phyloP scores from a whole-genome alignment of 768 basidiomycete genomes.

The Amanita subjunquillea region DNA sequence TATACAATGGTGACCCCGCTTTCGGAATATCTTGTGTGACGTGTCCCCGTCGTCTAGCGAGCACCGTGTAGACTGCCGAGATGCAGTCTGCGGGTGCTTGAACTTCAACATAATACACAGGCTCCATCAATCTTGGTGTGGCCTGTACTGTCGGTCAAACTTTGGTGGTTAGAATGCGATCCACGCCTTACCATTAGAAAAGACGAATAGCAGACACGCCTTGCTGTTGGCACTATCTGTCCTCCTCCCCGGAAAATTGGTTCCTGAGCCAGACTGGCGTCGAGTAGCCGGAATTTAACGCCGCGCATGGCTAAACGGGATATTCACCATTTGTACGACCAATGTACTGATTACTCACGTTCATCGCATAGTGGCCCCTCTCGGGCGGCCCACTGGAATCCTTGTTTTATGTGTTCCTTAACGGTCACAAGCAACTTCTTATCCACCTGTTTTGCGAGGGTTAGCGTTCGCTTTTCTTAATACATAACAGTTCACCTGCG shows the following conservation, averaged over 20 bases:
- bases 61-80: slow-evolving; percentile 95
- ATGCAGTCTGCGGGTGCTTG: slow-evolving; percentile 98
- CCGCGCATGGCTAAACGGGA: slow-evolving; percentile 79
- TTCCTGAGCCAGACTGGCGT: slow-evolving; percentile 86
- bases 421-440: slow-evolving; percentile 85
- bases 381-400: slow-evolving; percentile 98
- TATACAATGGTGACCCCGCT: slow-evolving; percentile 95
- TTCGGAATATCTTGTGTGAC: slow-evolving; percentile 98
- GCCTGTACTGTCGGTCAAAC: slow-evolving; percentile 40
- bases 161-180: slow-evolving; percentile 3
- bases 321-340: background rate
- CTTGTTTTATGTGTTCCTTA: slow-evolving; percentile 94
- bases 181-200: slow-evolving; percentile 80
- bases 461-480: background rate
- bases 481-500: slow-evolving; percentile 45
- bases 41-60: slow-evolving; percentile 97
- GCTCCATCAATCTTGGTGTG: slow-evolving; percentile 91
- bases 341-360: slow-evolving; percentile 52
- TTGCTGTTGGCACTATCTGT: slow-evolving; percentile 97
- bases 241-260: slow-evolving; percentile 98
- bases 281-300: slow-evolving; percentile 94
- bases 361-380: slow-evolving; percentile 98
- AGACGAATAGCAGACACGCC: slow-evolving; percentile 97
- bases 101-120: slow-evolving; percentile 98
- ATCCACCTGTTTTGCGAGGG: slow-evolving; percentile 50